phyloP scores from a whole-genome alignment of 1,139 yeast species.

The Saccharomyces hybrid region DNA sequence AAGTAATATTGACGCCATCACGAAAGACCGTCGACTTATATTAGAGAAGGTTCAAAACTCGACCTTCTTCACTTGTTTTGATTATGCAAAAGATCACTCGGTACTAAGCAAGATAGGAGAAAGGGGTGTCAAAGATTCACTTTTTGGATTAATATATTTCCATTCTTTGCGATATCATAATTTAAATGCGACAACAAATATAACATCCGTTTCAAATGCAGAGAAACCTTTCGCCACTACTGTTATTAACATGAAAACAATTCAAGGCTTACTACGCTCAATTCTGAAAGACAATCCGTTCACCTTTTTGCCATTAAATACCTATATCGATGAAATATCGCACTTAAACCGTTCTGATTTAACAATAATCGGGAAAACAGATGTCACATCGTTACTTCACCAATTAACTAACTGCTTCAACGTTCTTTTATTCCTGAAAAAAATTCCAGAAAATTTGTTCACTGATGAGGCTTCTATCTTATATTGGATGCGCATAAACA shows the following conservation, averaged over 20 bases:
- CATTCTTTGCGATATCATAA: conserved; percentile 17
- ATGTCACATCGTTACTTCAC: conserved; percentile 10
- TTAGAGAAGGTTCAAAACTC: conserved; percentile 35
- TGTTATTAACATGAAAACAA: conserved; percentile 5
- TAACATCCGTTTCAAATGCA: neutral
- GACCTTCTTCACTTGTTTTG: conserved; percentile 40
- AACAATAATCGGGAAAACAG: conserved; percentile 14
- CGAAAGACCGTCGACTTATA: conserved; percentile 41
- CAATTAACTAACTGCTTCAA: conserved; percentile 15
- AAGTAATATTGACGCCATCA: conserved; percentile 46
- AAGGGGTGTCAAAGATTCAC: conserved; percentile 10
- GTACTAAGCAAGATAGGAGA: conserved; percentile 17
- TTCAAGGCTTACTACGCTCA: conserved; percentile 9
- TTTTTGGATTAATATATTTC: conserved; percentile 11
- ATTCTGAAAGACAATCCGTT: conserved; percentile 6
- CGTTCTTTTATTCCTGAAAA: conserved; percentile 13
- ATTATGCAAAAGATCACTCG: conserved; percentile 41
- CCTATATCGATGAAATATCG: conserved; percentile 7
- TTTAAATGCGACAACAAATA: conserved; percentile 1
- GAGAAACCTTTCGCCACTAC: conserved; percentile 4
- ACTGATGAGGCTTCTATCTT: neutral
- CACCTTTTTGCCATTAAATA: conserved; percentile 8
- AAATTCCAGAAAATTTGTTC: conserved; percentile 8
- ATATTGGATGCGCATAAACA: conserved; percentile 1
- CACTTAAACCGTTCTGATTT: neutral